Base-by-base conservation (phyloP, 2,329 filamentous ascomycete species). In the Penicillium occitanis region DNA sequence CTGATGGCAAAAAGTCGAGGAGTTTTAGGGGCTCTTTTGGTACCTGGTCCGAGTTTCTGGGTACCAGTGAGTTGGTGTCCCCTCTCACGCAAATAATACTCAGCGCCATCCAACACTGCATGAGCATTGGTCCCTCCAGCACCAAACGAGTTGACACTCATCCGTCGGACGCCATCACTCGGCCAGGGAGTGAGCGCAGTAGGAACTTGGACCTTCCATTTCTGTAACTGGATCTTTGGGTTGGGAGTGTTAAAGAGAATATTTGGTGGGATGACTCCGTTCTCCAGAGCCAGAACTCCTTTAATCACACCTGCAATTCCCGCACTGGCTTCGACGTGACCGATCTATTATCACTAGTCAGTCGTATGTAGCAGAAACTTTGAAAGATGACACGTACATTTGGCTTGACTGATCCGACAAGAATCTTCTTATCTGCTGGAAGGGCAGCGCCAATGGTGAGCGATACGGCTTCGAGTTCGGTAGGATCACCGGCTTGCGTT, bases 121-220 rank as follows among this genome's bases (percentile, higher is more conserved):
- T 79, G 75, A 0, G 70, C 2, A 73, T 78, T 14, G 70, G 69
- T 6, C 74, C 78, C 67, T n/a, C 77, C 77, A 84, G 14, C 13
- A 10, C 50, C 50, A 33, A 53, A 53, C 7, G 78, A 77, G 67
- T 82, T 84, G 0, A 85, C 75, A 50, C 66, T 68, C 0, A 64
- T 67, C 33, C 71, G 62, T 30, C 13, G 7, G 7, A 19, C 14
- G 13, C 28, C 28, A n/a, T 0, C 60, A 5, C 14, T 30, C 87
- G 65, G 65, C 68, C 63, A 72, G 68, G 61, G 33, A 11, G 28
- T 64, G 0, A 68, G 55, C 46, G 53, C 64, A 0, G 66, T 68
- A 8, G 70, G 46, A 50, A 50, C 19, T 50, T 14, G 64, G n/a
- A 76, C 70, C 13, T 69, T 33, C 1, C 74, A 64, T 19, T 73